Percentiles rank a stretch among this genome's conserved stretches.
These are phyloP conservation scores for Cajanus cajan DNA, from an alignment of 306 rosid species.

Conservation along the genomic window DNA sequence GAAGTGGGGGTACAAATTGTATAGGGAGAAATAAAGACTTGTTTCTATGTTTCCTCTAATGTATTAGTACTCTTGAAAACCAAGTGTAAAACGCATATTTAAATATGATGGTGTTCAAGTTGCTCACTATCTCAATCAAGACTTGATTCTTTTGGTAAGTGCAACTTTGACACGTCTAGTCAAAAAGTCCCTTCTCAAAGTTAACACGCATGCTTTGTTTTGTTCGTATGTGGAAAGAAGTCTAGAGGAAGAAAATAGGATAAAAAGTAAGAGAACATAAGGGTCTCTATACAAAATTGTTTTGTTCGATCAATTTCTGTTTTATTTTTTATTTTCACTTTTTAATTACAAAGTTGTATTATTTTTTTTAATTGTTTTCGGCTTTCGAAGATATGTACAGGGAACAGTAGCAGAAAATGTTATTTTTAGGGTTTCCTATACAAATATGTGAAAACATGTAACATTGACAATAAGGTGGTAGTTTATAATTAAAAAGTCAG, in stretches of 20 bases:
- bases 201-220: neutral
- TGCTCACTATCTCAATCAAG: neutral
- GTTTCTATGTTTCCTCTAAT: conserved; percentile 33
- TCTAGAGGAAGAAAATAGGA: neutral
- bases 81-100: conserved; percentile 15
- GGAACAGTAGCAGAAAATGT: neutral
- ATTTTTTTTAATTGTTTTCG: too few species aligned
- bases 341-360: too few species aligned
- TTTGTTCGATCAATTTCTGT: too few species aligned
- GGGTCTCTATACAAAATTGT: too few species aligned
- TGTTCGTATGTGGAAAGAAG: neutral
- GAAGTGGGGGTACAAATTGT: conserved; percentile 53
- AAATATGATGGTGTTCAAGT: conserved; percentile 10
- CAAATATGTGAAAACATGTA: too few species aligned
- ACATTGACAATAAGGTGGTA: too few species aligned
- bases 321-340: too few species aligned
- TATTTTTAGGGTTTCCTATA: too few species aligned
- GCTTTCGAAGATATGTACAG: too few species aligned
- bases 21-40: conserved; percentile 35
- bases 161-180: conserved; percentile 18
- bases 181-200: neutral
- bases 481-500: too few species aligned
- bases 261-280: neutral
- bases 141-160: neutral
- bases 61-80: conserved; percentile 36